A percentile compares a stretch with the other conserved stretches of the same genome.
Conservation (phyloP, 2,329 filamentous ascomycete species). For the Fusarium annulatum region DNA sequence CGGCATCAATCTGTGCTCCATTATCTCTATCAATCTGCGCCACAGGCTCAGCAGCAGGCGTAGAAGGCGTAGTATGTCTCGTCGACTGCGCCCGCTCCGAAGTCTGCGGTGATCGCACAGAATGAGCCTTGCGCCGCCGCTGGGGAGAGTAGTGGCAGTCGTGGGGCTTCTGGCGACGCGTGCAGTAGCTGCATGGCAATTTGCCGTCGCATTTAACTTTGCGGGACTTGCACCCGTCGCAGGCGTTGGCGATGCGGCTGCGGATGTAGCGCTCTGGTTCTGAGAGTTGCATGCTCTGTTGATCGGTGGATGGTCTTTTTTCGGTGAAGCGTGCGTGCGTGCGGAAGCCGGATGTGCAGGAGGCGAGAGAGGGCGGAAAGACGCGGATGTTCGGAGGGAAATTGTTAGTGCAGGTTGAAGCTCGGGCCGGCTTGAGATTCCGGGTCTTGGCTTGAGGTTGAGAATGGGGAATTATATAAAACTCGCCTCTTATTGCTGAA, state of each 20-base stretch:
- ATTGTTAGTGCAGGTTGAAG: conserved; percentile 32
- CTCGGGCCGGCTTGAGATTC: conserved; percentile 26
- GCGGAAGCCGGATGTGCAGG: conserved; percentile 24
- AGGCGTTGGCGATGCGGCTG: conserved; percentile 63
- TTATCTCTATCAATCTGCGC: not conserved
- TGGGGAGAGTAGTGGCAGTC: conserved; percentile 62
- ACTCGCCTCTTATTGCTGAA: too few species aligned
- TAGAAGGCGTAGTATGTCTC: conserved; percentile 29
- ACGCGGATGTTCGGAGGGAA: conserved; percentile 26
- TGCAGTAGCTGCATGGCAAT: conserved; percentile 64
- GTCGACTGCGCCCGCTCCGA: conserved; percentile 32
- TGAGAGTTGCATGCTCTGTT: conserved; percentile 25
- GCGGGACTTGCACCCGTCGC: conserved; percentile 64
- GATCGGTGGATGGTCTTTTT: not conserved
- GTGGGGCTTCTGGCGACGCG: conserved; percentile 55
- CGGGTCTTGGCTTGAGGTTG: not conserved
- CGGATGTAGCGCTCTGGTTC: conserved; percentile 48
- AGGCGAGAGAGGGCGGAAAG: conserved; percentile 16
- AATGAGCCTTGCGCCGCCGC: conserved; percentile 49
- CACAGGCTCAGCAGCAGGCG: conserved; percentile 8
- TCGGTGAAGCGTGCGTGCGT: conserved; percentile 21
- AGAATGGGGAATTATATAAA: not conserved
- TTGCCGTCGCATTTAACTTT: conserved; percentile 68
- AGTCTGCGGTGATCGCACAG: conserved; percentile 32
- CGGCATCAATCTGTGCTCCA: conserved; percentile 38